Evolutionary conservation across 768 basidiomycete species (phyloP).

Genomic region (Boletus rufocinnamomeus): DNA sequence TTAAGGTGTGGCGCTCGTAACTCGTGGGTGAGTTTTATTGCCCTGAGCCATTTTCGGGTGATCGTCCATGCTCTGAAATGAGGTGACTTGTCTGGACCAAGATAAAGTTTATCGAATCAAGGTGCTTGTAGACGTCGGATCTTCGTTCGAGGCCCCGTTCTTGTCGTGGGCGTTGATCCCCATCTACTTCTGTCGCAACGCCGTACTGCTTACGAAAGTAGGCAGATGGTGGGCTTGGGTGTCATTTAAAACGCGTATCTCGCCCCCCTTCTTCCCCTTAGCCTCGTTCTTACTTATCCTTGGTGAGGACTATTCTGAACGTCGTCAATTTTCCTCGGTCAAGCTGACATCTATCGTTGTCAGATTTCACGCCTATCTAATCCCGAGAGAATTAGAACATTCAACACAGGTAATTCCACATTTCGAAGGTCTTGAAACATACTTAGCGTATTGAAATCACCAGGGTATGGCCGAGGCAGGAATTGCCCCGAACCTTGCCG

Average conservation of each 20-base stretch:
- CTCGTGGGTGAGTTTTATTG: not conserved
- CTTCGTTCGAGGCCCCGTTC: not conserved
- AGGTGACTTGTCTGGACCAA: not conserved
- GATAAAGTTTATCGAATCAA: not conserved
- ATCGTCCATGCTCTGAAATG: not conserved
- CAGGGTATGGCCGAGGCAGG: slow-evolving; percentile 6
- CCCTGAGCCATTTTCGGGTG: slow-evolving; percentile 8
- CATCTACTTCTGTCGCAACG: not conserved
- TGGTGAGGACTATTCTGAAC: slow-evolving; percentile 1
- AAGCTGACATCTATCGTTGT: not conserved
- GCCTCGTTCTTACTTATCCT: not conserved
- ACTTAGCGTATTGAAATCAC: not conserved
- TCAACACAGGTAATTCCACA: not conserved
- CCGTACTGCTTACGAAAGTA: not conserved
- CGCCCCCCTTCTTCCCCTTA: too few relatives aligned
- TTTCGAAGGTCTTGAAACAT: not conserved
- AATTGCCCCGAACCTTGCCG: not conserved
- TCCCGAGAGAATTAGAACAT: not conserved
- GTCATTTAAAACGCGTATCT: slow-evolving; percentile 6
- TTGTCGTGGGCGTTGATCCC: slow-evolving; percentile 7
- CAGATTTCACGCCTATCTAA: not conserved
- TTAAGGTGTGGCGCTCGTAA: slow-evolving; percentile 2
- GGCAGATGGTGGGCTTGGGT: not conserved
- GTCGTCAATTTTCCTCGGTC: not conserved
- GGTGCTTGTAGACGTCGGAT: not conserved